Percentiles rank a stretch among this genome's conserved stretches.
Evolutionary conservation across 768 basidiomycete species (phyloP).

Genomic region (Tulasnella sp.): DNA sequence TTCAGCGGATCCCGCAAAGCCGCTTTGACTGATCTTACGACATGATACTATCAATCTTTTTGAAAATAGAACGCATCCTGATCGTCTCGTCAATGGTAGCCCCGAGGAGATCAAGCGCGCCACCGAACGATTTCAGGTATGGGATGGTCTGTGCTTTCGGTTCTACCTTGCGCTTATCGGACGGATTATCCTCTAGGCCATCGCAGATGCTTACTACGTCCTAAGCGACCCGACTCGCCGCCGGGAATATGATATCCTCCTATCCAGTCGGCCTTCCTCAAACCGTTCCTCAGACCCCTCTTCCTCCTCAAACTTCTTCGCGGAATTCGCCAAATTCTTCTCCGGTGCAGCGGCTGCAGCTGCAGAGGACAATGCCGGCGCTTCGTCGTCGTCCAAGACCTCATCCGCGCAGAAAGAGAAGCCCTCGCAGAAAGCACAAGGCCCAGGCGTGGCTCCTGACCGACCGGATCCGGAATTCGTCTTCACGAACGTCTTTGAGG

Average conservation of each 20-base stretch:
- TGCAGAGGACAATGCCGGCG: constrained; percentile 28
- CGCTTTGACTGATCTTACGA: neutral
- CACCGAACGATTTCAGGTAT: constrained; percentile 81
- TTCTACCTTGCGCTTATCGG: constrained; percentile 11
- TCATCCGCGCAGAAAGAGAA: constrained; percentile 29
- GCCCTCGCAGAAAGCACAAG: constrained; percentile 32
- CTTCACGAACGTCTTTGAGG: constrained; percentile 89
- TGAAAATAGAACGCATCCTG: constrained; percentile 73
- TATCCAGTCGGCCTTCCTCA: constrained; percentile 42
- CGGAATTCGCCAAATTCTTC: constrained; percentile 71
- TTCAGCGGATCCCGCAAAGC: neutral
- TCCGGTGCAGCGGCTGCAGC: constrained; percentile 42
- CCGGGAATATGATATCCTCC: constrained; percentile 42
- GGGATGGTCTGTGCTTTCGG: constrained; percentile 28
- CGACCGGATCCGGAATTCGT: constrained; percentile 75
- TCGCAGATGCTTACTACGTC: constrained; percentile 93
- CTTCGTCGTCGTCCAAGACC: constrained; percentile 34
- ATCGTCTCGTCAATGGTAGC: constrained; percentile 68
- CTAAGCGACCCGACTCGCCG: constrained; percentile 65
- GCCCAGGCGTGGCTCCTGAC: constrained; percentile 37
- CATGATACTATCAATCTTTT: neutral
- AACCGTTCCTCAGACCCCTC: constrained; percentile 57
- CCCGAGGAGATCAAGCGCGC: constrained; percentile 66
- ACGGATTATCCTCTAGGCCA: constrained; percentile 50
- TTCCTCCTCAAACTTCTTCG: constrained; percentile 71